Evolutionary conservation across 1,139 yeast species (phyloP), one percentile per base, ranked within the genome.

Genomic region (Starmera stellimalicola): DNA sequence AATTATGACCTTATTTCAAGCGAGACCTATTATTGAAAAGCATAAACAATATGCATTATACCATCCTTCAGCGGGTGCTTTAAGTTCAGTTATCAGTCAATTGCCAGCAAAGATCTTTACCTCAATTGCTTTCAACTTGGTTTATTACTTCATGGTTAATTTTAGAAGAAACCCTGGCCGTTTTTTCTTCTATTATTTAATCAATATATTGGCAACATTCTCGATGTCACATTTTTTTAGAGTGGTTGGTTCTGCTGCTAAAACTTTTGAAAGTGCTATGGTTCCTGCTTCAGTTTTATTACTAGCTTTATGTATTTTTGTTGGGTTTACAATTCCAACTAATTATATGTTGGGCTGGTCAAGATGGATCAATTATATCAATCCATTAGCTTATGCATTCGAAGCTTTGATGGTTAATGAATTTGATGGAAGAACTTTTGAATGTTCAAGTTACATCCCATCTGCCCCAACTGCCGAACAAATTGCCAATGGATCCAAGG

Each of bases 11-110:
- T 57, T 76, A 38, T 69, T 62, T 43, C 80, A 73, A 46, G 73
- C 80, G n/a, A 68, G 87, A 43, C 71, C 77, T 3, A 71, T 79
- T 41, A 80, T 77, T 14, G 83, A 77, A 50, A 80, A 79, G 49
- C 91, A 79, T 45, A 73, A 74, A 45, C 62, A 69, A 31, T 78
- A 69, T 50, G 80, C 81, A 1, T 56, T 77, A 33, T 77, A 77
- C 48, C 77, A 74, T 40, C 84, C 84, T 6, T 65, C 80, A 18
- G 79, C 82, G 3, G 82, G 77, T 44, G 82, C 84, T 0, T 41
- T 74, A 7, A 77, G 81, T 1, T 68, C 77, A 14, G 63, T 77
- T 33, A 42, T 75, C 27, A 66, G 79, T 4, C 81, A 77, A 39
- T 47, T 77, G 36, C 85, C 85, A 0, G 56, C 67, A 17, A 74